Evolutionary conservation across 192 early-diverging fungal species (phyloP).

Genomic region (Coemansia sp.): DNA sequence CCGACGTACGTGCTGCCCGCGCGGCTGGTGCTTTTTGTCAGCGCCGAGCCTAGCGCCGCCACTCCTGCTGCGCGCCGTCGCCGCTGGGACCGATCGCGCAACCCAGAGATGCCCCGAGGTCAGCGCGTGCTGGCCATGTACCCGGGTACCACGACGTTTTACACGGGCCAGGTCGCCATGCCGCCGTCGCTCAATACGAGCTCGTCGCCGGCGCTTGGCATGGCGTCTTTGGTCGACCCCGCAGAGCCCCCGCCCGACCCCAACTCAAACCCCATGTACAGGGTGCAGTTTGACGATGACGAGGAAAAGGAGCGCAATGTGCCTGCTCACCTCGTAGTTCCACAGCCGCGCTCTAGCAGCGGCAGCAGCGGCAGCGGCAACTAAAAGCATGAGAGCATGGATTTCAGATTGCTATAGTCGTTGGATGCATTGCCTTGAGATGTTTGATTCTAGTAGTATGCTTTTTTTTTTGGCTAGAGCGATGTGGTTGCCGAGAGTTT

Average conservation of each 20-base stretch:
- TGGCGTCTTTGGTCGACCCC: neutral
- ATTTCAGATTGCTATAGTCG: no score
- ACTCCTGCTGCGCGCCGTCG: conserved; percentile 15
- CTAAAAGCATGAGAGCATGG: neutral
- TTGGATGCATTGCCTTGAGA: no score
- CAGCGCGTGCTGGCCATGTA: conserved; percentile 50
- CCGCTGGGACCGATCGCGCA: conserved; percentile 34
- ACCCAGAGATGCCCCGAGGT: conserved; percentile 41
- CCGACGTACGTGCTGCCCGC: conserved; percentile 39
- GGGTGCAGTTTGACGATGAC: conserved; percentile 53
- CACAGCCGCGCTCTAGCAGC: conserved; percentile 20
- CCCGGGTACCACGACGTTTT: conserved; percentile 49
- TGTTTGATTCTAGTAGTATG: no score
- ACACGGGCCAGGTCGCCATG: conserved; percentile 33
- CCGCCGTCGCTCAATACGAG: conserved; percentile 42
- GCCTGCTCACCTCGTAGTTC: conserved; percentile 48
- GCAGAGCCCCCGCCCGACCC: conserved; percentile 18
- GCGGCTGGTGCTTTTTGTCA: conserved; percentile 40
- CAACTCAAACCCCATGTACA: conserved; percentile 39
- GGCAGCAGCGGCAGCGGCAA: neutral
- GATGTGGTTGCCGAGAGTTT: no score
- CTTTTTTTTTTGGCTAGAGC: no score
- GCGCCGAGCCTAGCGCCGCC: conserved; percentile 6
- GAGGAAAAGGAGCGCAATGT: conserved; percentile 41
- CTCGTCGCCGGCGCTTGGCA: neutral